Percentiles rank a stretch among this genome's conserved stretches.
Conservation (phyloP, 176 grass and related monocot genomes). For the Carex kokanica region DNA sequence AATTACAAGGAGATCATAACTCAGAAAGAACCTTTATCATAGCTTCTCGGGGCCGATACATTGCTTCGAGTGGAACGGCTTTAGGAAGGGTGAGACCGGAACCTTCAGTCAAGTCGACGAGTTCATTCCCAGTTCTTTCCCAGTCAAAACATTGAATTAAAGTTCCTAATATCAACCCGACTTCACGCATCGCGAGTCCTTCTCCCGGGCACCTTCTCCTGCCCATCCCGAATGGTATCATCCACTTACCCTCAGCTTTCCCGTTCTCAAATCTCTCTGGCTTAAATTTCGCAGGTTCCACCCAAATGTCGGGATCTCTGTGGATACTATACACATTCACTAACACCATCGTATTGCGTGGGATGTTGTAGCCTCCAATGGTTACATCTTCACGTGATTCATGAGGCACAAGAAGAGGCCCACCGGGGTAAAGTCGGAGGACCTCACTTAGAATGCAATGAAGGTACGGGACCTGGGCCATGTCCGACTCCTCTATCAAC, state of each 20-base stretch:
- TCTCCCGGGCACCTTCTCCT: conserved; percentile 33
- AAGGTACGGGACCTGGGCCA: conserved; percentile 28
- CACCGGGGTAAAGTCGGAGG: conserved; percentile 28
- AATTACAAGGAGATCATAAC: neutral
- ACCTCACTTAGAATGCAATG: conserved; percentile 21
- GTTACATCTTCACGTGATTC: conserved; percentile 14
- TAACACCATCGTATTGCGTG: conserved; percentile 21
- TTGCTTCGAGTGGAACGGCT: conserved; percentile 16
- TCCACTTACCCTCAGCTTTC: neutral
- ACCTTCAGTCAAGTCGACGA: conserved; percentile 24
- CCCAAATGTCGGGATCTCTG: conserved; percentile 26
- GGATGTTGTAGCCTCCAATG: conserved; percentile 30
- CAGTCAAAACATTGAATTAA: conserved; percentile 37
- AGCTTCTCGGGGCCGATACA: conserved; percentile 11
- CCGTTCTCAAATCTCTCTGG: conserved; percentile 24
- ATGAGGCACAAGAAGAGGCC: conserved; percentile 23
- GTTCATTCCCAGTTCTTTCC: conserved; percentile 12
- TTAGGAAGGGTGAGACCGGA: conserved; percentile 30
- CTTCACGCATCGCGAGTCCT: conserved; percentile 23
- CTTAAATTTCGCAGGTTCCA: conserved; percentile 19
- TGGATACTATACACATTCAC: conserved; percentile 34
- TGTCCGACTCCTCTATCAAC: conserved; percentile 27
- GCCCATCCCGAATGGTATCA: conserved; percentile 27
- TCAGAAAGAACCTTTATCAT: conserved; percentile 21
- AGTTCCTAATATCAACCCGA: conserved; percentile 24